Conservation (phyloP, 345 rosid genomes). For the Nephelium lappaceum region DNA sequence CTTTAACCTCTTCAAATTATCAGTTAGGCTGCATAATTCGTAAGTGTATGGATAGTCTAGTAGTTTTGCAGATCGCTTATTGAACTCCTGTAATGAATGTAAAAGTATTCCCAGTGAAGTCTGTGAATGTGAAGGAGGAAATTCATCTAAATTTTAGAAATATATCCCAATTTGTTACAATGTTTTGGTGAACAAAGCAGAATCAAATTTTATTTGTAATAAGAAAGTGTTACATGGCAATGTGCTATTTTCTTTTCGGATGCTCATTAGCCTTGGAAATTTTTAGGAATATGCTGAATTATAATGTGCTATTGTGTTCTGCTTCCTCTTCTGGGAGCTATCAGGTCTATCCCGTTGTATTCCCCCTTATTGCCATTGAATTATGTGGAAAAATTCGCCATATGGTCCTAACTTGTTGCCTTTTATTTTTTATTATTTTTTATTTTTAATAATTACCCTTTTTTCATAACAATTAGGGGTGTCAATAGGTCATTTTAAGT, state of each 20-base stretch:
- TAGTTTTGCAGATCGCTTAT: neutral
- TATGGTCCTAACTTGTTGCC: no score
- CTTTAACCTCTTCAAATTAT: conserved; percentile 31
- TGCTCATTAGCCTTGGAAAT: neutral
- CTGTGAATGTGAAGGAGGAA: neutral
- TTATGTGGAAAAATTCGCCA: no score
- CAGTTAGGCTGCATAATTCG: conserved; percentile 16
- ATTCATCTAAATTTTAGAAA: neutral
- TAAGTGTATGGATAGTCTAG: neutral
- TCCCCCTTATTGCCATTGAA: no score
- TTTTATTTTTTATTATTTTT: no score
- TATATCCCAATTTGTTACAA: neutral
- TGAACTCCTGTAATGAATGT: conserved; percentile 11
- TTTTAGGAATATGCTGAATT: no score
- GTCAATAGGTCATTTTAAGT: no score
- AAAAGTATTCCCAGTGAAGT: neutral
- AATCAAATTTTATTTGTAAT: neutral
- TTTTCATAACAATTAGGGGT: no score
- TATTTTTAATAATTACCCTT: no score
- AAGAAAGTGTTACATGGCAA: neutral
- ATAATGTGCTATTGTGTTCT: no score
- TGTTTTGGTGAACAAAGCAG: neutral
- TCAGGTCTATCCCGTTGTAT: no score
- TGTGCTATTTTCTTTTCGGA: neutral
- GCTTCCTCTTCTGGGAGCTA: no score